Base-by-base conservation (phyloP, 169 alveolate species). In the Fabrea salina region DNA sequence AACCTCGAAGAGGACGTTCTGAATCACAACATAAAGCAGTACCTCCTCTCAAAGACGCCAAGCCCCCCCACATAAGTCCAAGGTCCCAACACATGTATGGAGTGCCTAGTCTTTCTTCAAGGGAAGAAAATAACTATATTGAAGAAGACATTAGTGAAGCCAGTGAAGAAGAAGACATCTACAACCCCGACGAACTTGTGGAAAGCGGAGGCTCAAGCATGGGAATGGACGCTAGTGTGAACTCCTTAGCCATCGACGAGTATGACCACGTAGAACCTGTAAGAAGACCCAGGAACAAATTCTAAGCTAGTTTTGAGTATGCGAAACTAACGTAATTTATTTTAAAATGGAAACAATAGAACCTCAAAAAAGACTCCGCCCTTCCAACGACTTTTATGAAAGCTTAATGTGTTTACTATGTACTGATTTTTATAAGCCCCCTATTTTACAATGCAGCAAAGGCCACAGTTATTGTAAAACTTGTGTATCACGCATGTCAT, bases 221-320 rank as follows among this genome's bases (percentile, higher is more conserved):
- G 57, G 92, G 94, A 56, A 58, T 41, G 59, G 94, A 89, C 77
- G 85, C 84, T 37, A 86, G 91, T 32, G 94, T 89, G 2, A 86
- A 89, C 80, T 85, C 94, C 0, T 83, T 82, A 33, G 86, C 82
- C 1, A 41, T 89, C 51, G 94, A 89, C 39, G 89, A 86, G 57
- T 86, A 82, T 83, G 90, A 89, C 72, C 82, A 89, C 66, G 80
- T 89, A 11, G 94, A 89, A 77, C 32, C 75, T 37, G 51, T 64
- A 8, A 64, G 32, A 56, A 35, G 41, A 35, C 50, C 54, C 19
- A 47, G 16, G 56, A n/a, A n/a, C 19, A 47, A 25, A 47, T n/a
- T 47, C 19, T 47, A 47, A 47, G 16, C 19, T 47, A 47, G 19
- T 47, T 47, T 25, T 16, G 19, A 2, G 19, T 47, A 47, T 47